Percentiles rank a stretch among this genome's conserved stretches.
phyloP scores from a whole-genome alignment of 2,329 filamentous ascomycete genomes.

The Diaporthe eres region DNA sequence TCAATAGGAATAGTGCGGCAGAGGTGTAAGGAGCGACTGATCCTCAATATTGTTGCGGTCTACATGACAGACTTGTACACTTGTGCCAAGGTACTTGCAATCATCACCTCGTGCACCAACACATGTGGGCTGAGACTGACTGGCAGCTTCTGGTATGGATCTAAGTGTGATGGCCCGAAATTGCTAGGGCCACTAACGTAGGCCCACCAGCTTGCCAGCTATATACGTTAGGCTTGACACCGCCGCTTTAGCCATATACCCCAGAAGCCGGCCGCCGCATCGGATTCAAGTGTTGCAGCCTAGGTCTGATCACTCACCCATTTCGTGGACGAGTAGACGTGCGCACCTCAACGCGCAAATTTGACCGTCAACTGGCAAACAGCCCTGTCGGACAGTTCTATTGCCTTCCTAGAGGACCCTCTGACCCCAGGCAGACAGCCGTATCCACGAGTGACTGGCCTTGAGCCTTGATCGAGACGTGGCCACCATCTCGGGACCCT shows the following conservation, averaged over 20 bases:
- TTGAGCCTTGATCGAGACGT: slow-evolving; percentile 34
- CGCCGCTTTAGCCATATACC: neutral
- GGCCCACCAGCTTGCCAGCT: neutral
- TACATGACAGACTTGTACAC: neutral
- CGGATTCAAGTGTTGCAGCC: slow-evolving; percentile 2
- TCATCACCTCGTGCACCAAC: neutral
- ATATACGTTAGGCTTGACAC: neutral
- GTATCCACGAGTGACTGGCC: slow-evolving; percentile 10
- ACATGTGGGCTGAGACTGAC: neutral
- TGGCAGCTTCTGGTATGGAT: neutral
- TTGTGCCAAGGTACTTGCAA: neutral
- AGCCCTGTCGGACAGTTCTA: neutral
- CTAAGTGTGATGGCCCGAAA: neutral
- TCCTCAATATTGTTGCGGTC: neutral
- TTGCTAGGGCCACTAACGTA: neutral
- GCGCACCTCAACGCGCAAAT: neutral
- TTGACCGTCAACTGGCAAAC: slow-evolving; percentile 4
- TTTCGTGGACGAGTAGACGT: neutral
- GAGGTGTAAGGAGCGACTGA: neutral
- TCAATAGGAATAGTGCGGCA: neutral
- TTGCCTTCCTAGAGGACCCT: slow-evolving; percentile 5
- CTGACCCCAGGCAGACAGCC: slow-evolving; percentile 2
- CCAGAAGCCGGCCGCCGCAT: neutral
- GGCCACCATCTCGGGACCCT: slow-evolving; percentile 29
- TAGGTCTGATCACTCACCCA: slow-evolving; percentile 1